Base-by-base conservation (phyloP, 495 filamentous ascomycete species). In the Neurospora sp. region DNA sequence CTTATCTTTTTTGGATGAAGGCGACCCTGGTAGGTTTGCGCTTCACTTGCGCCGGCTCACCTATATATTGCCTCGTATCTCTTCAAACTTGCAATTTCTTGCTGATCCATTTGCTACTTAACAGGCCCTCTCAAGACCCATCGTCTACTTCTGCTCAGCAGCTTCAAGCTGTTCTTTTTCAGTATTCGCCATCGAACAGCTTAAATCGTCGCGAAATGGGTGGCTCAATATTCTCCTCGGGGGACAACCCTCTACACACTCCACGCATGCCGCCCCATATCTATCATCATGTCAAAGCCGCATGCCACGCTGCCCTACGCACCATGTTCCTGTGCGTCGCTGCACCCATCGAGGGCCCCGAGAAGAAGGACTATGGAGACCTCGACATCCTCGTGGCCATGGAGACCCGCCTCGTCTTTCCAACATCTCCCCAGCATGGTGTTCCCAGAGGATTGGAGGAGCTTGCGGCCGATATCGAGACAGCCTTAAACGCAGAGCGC, bases 341-440 rank as follows among this genome's bases (percentile, higher is more conserved):
- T 2, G 81, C 81, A 0, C 85, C 89, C 3, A 83, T 89, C 45
- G 86, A 87, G 73, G 86, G 83, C 3, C 89, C 89, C 0, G 86
- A 74, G 3, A 91, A 91, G 72, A 47, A 70, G 2, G 83, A 83
- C 70, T 82, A 86, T 71, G 90, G 90, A 7, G 89, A 91, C 69
- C 79, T 91, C 42, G 89, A 91, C 75, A 81, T 91, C 3, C 80
- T 90, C 39, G 83, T 90, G 4, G 80, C 83, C 0, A 73, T 75
- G 20, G 84, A 85, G 31, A 77, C 69, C 68, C 71, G 72, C 4
- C 9, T 74, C 18, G 35, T 73, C 69, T 77, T 82, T 68, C 78
- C 80, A 3, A 42, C 35, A 6, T 12, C 40, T 10, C 12, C 37
- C 2, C 45, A 22, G 3, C 72, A 75, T 22, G 40, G 40, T 1